Evolutionary conservation across 768 basidiomycete genomes (phyloP), one percentile per base, ranked within the genome.

Genomic region (Rhodocollybia butyracea): DNA sequence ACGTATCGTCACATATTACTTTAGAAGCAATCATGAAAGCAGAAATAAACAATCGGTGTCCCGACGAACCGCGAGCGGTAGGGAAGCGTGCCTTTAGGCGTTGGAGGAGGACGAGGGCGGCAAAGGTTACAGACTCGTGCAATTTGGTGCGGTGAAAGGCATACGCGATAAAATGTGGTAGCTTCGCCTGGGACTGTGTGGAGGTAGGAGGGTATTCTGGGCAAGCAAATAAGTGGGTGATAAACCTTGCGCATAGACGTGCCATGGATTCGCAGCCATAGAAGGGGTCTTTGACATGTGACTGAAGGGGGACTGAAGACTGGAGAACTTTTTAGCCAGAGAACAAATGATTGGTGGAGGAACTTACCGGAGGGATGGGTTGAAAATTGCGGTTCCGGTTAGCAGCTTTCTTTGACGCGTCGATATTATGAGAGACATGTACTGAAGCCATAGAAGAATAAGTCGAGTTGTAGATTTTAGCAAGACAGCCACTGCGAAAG

Each of bases 1-100:
- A 95, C 0, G 91, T 94, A 63, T 94, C 92, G 74, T 95, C 92
- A 71, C 92, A 94, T 46, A 93, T 88, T n/a, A 94, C 88, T 65
- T 93, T 93, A 10, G 85, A 88, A 2, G 90, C 84, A 64, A 94
- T 91, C 92, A 95, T 95, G 69, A 93, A 92, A 0, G 92, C 91
- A 1, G 91, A 92, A 42, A 95, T 89, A 73, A 94, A 94, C 13
- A 97, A 73, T 0, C 92, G 81, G 66, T 97, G 92, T 21, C 93
- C 93, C 0, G 90, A 93, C 1, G 91, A 93, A 11, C 94, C 93
- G 26, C 89, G 83, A 6, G 92, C 93, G 5, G 91, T 89, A 2
- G 92, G 93, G 70, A 94, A 95, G n/a, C 92, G 86, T 27, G 85
- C 84, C 73, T 97, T 97, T 57, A 97, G 77, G 17, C 92, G 83